A percentile compares a stretch with the other conserved stretches of the same genome.
These are phyloP conservation scores for Lactarius psammicola DNA, from an alignment of 768 basidiomycete genomes.

Conservation along the genomic window DNA sequence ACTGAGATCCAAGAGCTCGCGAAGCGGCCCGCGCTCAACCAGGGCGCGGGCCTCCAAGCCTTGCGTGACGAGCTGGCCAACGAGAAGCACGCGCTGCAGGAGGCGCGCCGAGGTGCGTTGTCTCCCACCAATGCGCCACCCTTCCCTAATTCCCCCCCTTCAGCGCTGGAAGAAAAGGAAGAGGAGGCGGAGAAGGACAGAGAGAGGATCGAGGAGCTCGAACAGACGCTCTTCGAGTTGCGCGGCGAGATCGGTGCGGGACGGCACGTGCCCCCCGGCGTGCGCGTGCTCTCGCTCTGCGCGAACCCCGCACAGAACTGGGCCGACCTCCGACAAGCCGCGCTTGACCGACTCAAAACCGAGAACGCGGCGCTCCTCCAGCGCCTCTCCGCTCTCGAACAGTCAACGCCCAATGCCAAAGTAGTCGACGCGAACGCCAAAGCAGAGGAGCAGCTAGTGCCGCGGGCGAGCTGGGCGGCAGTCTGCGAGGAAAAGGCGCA, in stretches of 20 bases:
- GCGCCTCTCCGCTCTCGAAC: slow-evolving; percentile 60
- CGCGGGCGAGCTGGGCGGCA: slow-evolving; percentile 77
- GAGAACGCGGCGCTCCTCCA: slow-evolving; percentile 85
- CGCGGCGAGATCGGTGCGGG: slow-evolving; percentile 74
- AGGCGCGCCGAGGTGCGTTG: slow-evolving; percentile 43
- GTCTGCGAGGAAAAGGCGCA: slow-evolving; percentile 66
- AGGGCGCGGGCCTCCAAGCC: slow-evolving; percentile 36
- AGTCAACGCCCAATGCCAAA: slow-evolving; percentile 23
- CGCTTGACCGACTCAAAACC: slow-evolving; percentile 67
- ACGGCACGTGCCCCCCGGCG: slow-evolving; percentile 67
- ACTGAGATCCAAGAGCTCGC: slow-evolving; percentile 48
- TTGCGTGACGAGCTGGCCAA: slow-evolving; percentile 41
- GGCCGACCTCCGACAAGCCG: slow-evolving; percentile 70
- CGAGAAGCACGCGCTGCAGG: slow-evolving; percentile 35
- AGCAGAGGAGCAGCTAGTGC: slow-evolving; percentile 48
- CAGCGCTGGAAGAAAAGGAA: slow-evolving; percentile 49
- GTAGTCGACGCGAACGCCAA: slow-evolving; percentile 23
- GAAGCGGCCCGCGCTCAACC: slow-evolving; percentile 35
- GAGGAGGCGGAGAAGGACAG: slow-evolving; percentile 40
- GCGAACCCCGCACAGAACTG: slow-evolving; percentile 86
- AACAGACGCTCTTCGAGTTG: slow-evolving; percentile 77
- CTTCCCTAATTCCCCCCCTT: neutral
- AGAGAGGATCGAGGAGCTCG: slow-evolving; percentile 63
- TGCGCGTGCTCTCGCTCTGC: slow-evolving; percentile 62
- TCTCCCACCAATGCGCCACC: neutral